Base-by-base conservation (phyloP, 768 basidiomycete species). In the Dictyophora rubrovolvata region DNA sequence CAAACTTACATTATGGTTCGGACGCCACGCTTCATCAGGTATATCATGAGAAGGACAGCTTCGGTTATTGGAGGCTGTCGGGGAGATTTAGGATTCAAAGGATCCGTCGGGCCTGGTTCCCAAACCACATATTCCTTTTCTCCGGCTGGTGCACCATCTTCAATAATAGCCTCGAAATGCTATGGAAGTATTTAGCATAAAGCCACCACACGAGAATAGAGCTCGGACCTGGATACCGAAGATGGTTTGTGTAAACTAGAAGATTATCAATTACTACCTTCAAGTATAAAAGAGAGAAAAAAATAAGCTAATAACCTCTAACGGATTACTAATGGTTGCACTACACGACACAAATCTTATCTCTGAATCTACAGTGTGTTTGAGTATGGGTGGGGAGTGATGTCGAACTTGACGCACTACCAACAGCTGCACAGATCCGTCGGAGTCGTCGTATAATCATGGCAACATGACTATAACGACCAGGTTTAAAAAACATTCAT, bases 111-210 rank as follows among this genome's bases (percentile, higher is more conserved):
- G 0, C 85, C 79, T 2, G 85, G 79, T 48, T 83, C 79, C 92
- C 92, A 95, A 1, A 93, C 71, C 11, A 94, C 62, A 64, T 84
- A 86, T 62, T 93, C 87, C 66, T 89, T 93, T 51, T 74, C 72
- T 6, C 88, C 93, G 10, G 86, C 79, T 0, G 92, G 92, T 0
- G 91, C 85, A 4, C 92, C 89, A 65, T 93, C 92, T 62, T 86
- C 78, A 1, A 81, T 85, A 56, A 95, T 72, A 5, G 81, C 83
- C 57, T 82, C 79, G 12, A 91, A 75, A 48, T 87, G 75, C 70
- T 82, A 42, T 23, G 12, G 47, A 22, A 28, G 35, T 35, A 7
- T 21, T 23, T 16, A 20, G n/a, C 21, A 12, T 22, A 50, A 18
- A 12, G 10, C 12, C 12, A 28, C 1, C 53, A 17, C 28, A 6